Conservation (phyloP, 176 grass and related monocot species). For the Carex parvula region DNA sequence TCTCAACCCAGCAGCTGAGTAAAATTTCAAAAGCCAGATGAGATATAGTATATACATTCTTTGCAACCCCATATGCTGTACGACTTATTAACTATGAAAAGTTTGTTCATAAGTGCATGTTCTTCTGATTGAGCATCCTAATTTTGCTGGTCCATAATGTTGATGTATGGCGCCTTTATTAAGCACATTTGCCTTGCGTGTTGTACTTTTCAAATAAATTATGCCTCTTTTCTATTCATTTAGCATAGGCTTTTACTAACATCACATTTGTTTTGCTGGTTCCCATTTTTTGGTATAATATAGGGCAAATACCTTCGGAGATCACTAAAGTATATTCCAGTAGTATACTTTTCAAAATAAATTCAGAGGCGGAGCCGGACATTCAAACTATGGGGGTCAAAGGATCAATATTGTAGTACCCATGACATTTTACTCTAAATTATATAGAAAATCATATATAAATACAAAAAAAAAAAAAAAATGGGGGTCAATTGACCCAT, state of each 20-base stretch:
- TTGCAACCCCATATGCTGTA: not conserved
- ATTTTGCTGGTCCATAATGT: not conserved
- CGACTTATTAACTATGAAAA: not conserved
- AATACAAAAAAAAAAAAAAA: too few species aligned
- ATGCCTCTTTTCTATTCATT: not conserved
- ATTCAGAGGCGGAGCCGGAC: too few species aligned
- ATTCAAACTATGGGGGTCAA: too few species aligned
- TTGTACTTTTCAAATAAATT: not conserved
- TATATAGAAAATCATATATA: too few species aligned
- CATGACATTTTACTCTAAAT: too few species aligned
- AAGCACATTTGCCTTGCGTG: not conserved
- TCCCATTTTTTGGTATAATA: not conserved
- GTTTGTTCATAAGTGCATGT: not conserved
- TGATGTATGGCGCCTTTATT: not conserved
- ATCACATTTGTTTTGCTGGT: not conserved
- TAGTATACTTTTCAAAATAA: too few species aligned
- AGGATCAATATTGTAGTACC: too few species aligned
- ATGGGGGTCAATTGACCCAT: too few species aligned
- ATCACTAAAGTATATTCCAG: not conserved
- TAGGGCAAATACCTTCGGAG: not conserved
- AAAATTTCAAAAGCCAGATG: not conserved
- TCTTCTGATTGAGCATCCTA: not conserved
- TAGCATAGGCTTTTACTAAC: not conserved
- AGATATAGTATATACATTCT: not conserved
- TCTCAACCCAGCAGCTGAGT: slow-evolving; percentile 60